Conservation (phyloP, 306 rosid genomes). For the Casuarina glauca region DNA sequence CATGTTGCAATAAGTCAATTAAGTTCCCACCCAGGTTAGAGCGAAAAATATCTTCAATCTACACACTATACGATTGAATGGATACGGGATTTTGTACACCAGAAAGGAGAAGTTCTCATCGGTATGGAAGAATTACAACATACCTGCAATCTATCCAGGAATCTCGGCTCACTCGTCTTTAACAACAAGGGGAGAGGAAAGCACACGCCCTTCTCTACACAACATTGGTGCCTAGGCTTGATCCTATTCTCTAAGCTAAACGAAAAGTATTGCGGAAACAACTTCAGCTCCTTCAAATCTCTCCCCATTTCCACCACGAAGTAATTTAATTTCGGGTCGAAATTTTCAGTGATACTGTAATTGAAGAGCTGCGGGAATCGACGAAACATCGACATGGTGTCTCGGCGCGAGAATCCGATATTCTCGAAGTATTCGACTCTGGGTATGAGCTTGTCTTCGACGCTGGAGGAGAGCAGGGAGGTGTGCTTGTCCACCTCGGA, state of each 20-base stretch:
- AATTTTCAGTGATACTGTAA: conserved; percentile 61
- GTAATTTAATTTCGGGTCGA: conserved; percentile 83
- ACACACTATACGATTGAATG: conserved; percentile 22
- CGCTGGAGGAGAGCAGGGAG: conserved; percentile 67
- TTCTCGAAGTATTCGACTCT: conserved; percentile 69
- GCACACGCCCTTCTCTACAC: conserved; percentile 80
- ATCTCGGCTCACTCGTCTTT: conserved; percentile 52
- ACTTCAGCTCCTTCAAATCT: conserved; percentile 77
- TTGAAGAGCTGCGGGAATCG: conserved; percentile 83
- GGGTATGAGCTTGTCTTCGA: conserved; percentile 74
- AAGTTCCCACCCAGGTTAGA: neutral
- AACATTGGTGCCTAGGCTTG: conserved; percentile 75
- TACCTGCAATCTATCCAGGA: conserved; percentile 61
- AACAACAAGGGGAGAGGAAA: conserved; percentile 74
- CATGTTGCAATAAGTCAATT: neutral
- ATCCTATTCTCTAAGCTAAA: conserved; percentile 85
- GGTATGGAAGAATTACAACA: conserved; percentile 83
- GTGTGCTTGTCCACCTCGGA: conserved; percentile 68
- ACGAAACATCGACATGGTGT: conserved; percentile 57
- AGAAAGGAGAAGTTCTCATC: conserved; percentile 64
- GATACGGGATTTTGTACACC: conserved; percentile 52
- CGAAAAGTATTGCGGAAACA: conserved; percentile 85
- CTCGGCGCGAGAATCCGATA: conserved; percentile 66
- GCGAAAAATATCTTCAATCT: no score
- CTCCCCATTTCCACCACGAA: conserved; percentile 90